Evolutionary conservation across 768 basidiomycete genomes (phyloP), one percentile per base, ranked within the genome.

Genomic region (Termitomyces sp.): DNA sequence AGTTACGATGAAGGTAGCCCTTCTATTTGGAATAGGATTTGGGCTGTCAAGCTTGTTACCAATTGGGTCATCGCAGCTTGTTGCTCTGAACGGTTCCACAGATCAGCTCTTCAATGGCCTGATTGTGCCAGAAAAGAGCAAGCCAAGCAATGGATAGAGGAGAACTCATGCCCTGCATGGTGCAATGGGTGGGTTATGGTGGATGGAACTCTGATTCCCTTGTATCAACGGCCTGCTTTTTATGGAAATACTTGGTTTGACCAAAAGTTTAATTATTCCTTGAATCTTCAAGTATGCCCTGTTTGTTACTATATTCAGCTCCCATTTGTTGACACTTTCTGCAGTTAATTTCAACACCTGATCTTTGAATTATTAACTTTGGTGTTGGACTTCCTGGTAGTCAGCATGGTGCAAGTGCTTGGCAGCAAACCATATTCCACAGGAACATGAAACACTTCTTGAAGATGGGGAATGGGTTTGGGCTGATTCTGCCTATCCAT

Each of bases 401-500:
- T 56, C 60, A 62, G 16, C 74, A 76, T 58, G 69, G 75, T 60
- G 54, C 73, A 10, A 66, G 66, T 5, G 71, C 70, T 11, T 75
- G 59, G 60, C 36, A 64, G 29, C 29, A 64, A 11, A 72, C 71
- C 22, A 43, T 4, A 41, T 66, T 7, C 35, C 32, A 32, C 59
- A 63, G 27, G 52, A 70, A 9, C 65, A 66, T 53, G 29, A 50
- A 0, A 38, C 20, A 0, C 36, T 74, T 10, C 54, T 74, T n/a
- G 46, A 58, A 10, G 56, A 47, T 29, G 29, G 16, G 3, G 71
- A 73, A 40, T 73, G 50, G 27, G 60, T 73, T 20, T 74, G 73
- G 72, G 71, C 64, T 18, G 73, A 75, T 59, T 73, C 73, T 15
- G 71, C 73, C 13, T 75, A 75, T 59, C 68, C 72, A 5, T 23